phyloP scores from a whole-genome alignment of 164 flowering plant species.

The Magnolia changhungtana region DNA sequence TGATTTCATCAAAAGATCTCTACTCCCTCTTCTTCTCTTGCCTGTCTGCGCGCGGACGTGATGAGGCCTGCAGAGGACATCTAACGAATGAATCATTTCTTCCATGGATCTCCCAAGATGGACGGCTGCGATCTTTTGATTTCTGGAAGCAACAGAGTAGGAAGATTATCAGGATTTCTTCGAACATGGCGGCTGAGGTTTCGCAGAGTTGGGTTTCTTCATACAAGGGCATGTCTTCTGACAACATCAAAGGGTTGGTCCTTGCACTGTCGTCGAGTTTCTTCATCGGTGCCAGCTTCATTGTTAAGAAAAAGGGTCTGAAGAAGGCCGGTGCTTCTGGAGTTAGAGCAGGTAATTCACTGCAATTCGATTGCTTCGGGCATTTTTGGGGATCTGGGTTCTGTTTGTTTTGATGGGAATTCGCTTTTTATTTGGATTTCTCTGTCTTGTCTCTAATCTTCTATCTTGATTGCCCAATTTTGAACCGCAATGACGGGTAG shows the following conservation, averaged over 20 bases:
- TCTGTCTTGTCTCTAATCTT: not conserved
- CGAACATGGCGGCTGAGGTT: not conserved
- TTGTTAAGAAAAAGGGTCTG: slow-evolving; percentile 60
- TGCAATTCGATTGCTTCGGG: not conserved
- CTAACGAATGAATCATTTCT: not conserved
- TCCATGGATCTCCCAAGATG: not conserved
- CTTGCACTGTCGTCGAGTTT: slow-evolving; percentile 61
- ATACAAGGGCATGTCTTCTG: slow-evolving; percentile 66
- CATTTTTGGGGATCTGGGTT: not conserved
- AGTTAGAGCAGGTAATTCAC: slow-evolving; percentile 42
- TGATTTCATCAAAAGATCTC: not conserved
- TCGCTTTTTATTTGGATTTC: not conserved
- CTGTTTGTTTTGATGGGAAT: not conserved
- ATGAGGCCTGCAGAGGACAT: not conserved
- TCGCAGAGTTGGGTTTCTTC: slow-evolving; percentile 8
- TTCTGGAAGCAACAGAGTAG: not conserved
- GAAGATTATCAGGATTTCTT: slow-evolving; percentile 9
- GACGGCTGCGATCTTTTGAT: not conserved
- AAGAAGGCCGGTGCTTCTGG: slow-evolving; percentile 60
- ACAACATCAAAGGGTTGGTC: slow-evolving; percentile 63
- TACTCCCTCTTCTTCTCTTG: not conserved
- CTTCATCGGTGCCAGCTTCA: slow-evolving; percentile 70
- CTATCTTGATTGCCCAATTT: not conserved
- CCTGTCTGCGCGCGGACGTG: not conserved
- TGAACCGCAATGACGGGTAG: too few relatives aligned